These are phyloP conservation scores for Macrophomina pseudophaseolina DNA, from an alignment of 2,329 filamentous ascomycete species.

Conservation along the genomic window DNA sequence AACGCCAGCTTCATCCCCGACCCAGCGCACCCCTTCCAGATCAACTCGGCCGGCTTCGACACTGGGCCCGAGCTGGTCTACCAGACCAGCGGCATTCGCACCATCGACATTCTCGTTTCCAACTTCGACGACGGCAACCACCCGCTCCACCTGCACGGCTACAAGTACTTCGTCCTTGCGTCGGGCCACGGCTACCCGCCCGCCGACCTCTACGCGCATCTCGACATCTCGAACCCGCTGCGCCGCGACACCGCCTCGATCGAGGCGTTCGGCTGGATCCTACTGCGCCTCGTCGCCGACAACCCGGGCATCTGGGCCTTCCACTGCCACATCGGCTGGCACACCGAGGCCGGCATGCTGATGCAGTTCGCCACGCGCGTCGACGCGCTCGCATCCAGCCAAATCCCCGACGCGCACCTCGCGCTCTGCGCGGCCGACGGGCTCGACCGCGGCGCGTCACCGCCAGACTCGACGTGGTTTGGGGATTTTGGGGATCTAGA, in stretches of 20 bases:
- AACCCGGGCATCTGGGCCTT: slow-evolving; percentile 67
- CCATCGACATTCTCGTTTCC: slow-evolving; percentile 43
- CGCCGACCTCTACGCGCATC: slow-evolving; percentile 36
- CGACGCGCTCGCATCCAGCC: slow-evolving; percentile 51
- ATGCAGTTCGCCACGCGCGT: slow-evolving; percentile 64
- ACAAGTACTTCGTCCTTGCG: slow-evolving; percentile 70
- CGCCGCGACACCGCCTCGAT: slow-evolving; percentile 72
- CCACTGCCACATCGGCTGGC: slow-evolving; percentile 79
- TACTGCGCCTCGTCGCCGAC: slow-evolving; percentile 64
- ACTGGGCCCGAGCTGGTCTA: slow-evolving; percentile 39
- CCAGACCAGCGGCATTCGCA: slow-evolving; percentile 43
- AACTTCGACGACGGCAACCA: slow-evolving; percentile 47
- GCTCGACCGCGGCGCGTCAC: slow-evolving; percentile 55
- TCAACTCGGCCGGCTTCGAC: slow-evolving; percentile 39
- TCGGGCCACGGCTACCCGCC: slow-evolving; percentile 36
- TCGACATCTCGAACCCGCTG: slow-evolving; percentile 51
- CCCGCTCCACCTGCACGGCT: slow-evolving; percentile 59
- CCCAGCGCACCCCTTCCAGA: neutral
- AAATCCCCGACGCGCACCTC: slow-evolving; percentile 52
- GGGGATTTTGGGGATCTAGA: slow-evolving; percentile 33
- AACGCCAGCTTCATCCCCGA: slow-evolving; percentile 35
- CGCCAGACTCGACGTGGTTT: slow-evolving; percentile 56
- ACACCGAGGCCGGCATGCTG: slow-evolving; percentile 43
- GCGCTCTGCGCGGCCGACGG: slow-evolving; percentile 55
- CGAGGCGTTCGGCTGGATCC: slow-evolving; percentile 68